Conservation (phyloP, 2,329 filamentous ascomycete genomes). For the Colletotrichum incanum region DNA sequence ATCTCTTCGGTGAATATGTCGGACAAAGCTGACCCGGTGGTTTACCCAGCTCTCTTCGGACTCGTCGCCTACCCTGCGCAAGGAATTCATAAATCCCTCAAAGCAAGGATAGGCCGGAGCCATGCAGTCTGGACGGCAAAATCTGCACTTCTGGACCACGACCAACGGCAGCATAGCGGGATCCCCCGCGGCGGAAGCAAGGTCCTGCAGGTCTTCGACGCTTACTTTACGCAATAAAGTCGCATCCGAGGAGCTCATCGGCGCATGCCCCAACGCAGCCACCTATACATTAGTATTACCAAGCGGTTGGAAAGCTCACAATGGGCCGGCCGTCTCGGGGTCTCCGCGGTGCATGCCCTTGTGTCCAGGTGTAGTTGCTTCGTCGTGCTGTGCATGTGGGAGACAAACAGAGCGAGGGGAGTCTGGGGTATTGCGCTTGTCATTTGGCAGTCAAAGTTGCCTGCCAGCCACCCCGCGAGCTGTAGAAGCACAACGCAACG, state of each 20-base stretch:
- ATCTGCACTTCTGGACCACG: constrained; percentile 7
- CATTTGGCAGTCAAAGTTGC: not conserved
- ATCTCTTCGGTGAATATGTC: not conserved
- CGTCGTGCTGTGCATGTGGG: not conserved
- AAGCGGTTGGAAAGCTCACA: not conserved
- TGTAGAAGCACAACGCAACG: constrained; percentile 1
- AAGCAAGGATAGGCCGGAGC: constrained; percentile 35
- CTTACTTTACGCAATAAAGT: constrained; percentile 26
- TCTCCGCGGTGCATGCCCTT: not conserved
- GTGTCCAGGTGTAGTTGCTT: not conserved
- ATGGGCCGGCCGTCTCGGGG: not conserved
- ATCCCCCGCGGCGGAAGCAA: constrained; percentile 13
- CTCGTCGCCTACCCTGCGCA: constrained; percentile 52
- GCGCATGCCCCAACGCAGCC: not conserved
- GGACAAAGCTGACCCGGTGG: constrained; percentile 21
- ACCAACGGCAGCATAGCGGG: constrained; percentile 3
- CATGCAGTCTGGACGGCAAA: constrained; percentile 11
- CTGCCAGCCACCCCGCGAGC: constrained; percentile 2
- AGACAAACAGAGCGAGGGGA: not conserved
- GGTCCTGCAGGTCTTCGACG: constrained; percentile 26
- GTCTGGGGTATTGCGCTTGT: not conserved
- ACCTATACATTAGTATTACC: constrained; percentile 5
- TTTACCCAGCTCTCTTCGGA: constrained; percentile 45
- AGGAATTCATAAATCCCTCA: constrained; percentile 53
- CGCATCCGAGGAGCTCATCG: not conserved